phyloP scores from a whole-genome alignment of 2,329 filamentous ascomycete species.

The Emericellopsis atlantica region DNA sequence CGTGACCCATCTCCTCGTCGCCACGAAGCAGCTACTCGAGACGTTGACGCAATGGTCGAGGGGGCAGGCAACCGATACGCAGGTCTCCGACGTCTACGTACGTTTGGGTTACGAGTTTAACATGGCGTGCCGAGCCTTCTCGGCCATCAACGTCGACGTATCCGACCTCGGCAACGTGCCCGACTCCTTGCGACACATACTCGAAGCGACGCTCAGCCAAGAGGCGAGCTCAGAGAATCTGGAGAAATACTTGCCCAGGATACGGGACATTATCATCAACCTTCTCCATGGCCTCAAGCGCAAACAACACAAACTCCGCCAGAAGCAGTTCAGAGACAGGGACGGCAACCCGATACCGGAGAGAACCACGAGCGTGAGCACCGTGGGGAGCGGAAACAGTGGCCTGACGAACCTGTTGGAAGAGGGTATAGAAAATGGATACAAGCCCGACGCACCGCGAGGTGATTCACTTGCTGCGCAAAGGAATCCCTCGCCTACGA shows the following conservation, averaged over 20 bases:
- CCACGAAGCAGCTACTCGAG: slow-evolving; percentile 94
- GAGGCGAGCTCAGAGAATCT: slow-evolving; percentile 89
- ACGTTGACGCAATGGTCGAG: slow-evolving; percentile 97
- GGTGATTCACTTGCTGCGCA: slow-evolving; percentile 11
- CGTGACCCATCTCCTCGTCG: slow-evolving; percentile 92
- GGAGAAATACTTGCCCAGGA: slow-evolving; percentile 84
- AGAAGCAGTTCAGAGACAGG: slow-evolving; percentile 46
- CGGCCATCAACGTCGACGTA: slow-evolving; percentile 92
- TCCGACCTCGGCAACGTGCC: slow-evolving; percentile 90
- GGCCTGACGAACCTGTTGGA: slow-evolving; percentile 44
- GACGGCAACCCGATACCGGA: slow-evolving; percentile 31
- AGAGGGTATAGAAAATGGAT: slow-evolving; percentile 44
- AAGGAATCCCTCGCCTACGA: slow-evolving; percentile 28
- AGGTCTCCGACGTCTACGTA: slow-evolving; percentile 97
- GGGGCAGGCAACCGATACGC: slow-evolving; percentile 77
- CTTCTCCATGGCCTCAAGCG: slow-evolving; percentile 90
- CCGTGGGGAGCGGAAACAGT: slow-evolving; percentile 42
- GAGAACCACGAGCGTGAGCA: slow-evolving; percentile 46
- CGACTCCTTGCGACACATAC: slow-evolving; percentile 75
- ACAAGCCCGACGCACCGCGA: slow-evolving; percentile 23
- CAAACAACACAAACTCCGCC: slow-evolving; percentile 80
- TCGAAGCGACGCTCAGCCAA: slow-evolving; percentile 93
- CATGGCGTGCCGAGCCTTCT: slow-evolving; percentile 93
- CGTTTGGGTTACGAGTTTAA: slow-evolving; percentile 98
- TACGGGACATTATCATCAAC: slow-evolving; percentile 98